phyloP scores from a whole-genome alignment of 371 early-diverging fungal genomes.

The Apophysomyces trapeziformis region DNA sequence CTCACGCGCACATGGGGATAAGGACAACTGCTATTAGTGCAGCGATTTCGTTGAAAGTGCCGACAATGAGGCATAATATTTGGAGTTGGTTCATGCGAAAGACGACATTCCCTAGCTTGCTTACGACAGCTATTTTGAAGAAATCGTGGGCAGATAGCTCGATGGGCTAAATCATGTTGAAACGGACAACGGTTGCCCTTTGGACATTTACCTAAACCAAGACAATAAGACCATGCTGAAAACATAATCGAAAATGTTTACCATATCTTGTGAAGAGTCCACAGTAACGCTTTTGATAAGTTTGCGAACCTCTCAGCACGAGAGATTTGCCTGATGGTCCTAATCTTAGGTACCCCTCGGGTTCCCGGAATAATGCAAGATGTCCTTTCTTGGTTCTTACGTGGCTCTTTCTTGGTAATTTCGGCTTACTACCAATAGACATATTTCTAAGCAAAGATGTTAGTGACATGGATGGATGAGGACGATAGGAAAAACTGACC shows the following conservation, averaged over 20 bases:
- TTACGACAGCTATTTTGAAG: constrained; percentile 49
- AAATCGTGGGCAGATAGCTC: constrained; percentile 61
- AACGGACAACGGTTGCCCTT: constrained; percentile 40
- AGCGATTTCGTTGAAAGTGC: constrained; percentile 57
- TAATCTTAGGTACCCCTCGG: constrained; percentile 49
- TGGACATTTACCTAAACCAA: constrained; percentile 41
- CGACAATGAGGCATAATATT: constrained; percentile 58
- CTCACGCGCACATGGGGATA: constrained; percentile 59
- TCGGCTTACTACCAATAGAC: background rate
- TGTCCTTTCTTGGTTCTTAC: constrained; percentile 49
- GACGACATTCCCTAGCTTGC: constrained; percentile 37
- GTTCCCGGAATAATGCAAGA: constrained; percentile 36
- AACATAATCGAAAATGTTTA: constrained; percentile 9
- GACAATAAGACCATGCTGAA: background rate
- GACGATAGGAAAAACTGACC: constrained; percentile 9
- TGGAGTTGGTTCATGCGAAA: constrained; percentile 55
- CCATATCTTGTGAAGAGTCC: constrained; percentile 52
- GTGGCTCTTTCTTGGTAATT: constrained; percentile 2
- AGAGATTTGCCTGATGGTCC: constrained; percentile 39
- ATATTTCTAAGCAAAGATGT: background rate
- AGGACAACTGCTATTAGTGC: constrained; percentile 51
- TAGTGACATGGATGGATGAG: background rate
- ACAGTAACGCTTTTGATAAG: constrained; percentile 28
- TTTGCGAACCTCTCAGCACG: constrained; percentile 23
- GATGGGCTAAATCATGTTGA: constrained; percentile 51